These are phyloP conservation scores for Nepenthes gracilis DNA, from an alignment of 148 eudicot genomes.

Conservation along the genomic window DNA sequence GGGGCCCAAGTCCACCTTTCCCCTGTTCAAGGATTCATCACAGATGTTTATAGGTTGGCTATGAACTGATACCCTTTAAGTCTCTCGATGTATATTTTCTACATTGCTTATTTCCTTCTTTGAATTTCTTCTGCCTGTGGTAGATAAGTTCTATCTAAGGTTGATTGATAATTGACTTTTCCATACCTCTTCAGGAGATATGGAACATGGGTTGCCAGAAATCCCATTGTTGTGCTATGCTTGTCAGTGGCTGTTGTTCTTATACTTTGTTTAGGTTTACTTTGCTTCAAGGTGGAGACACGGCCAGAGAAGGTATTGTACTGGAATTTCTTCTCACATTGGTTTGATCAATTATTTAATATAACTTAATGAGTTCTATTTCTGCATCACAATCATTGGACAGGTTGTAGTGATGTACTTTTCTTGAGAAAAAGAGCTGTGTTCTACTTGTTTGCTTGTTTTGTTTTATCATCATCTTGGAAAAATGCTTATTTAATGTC, in stretches of 20 bases:
- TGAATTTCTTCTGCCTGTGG: no score
- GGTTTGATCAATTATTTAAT: no score
- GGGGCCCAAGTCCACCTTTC: slow-evolving; percentile 18
- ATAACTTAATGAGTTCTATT: no score
- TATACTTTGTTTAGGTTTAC: slow-evolving; percentile 50
- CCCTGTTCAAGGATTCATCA: slow-evolving; percentile 42
- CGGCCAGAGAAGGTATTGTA: slow-evolving; percentile 56
- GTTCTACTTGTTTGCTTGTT: no score
- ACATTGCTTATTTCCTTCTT: no score
- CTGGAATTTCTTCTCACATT: neutral
- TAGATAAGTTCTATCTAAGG: no score
- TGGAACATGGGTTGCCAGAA: slow-evolving; percentile 67
- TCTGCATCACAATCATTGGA: no score
- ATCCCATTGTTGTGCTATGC: slow-evolving; percentile 46
- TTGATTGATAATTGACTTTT: neutral
- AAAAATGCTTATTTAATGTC: no score
- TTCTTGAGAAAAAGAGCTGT: no score
- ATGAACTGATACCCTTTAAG: neutral
- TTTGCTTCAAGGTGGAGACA: slow-evolving; percentile 59
- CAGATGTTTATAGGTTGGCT: slow-evolving; percentile 43
- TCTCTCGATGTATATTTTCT: neutral
- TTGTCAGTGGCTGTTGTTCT: slow-evolving; percentile 48
- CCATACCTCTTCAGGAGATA: slow-evolving; percentile 35
- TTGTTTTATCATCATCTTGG: no score
- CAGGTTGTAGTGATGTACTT: no score